Evolutionary conservation across 2,329 filamentous ascomycete genomes (phyloP).

Genomic region (Emergomyces orientalis): DNA sequence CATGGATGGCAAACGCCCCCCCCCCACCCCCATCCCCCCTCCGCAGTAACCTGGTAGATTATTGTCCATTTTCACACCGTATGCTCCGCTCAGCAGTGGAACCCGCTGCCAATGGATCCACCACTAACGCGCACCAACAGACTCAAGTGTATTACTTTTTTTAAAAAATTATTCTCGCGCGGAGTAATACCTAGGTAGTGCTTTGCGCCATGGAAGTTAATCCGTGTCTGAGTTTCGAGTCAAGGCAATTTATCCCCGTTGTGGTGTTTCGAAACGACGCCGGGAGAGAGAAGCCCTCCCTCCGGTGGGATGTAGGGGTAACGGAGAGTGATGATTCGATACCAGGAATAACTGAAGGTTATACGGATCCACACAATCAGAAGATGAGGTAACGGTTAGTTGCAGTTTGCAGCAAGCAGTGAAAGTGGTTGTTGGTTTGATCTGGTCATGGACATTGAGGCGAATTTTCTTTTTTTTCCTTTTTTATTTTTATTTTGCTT

Average conservation of each 20-base stretch:
- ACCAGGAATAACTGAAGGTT: neutral
- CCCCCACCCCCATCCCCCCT: neutral
- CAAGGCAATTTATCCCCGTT: neutral
- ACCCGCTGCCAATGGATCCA: conserved; percentile 1
- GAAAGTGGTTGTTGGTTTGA: neutral
- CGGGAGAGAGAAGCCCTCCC: neutral
- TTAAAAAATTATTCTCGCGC: neutral
- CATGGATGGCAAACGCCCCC: neutral
- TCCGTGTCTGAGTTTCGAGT: neutral
- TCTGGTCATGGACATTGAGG: too few relatives aligned
- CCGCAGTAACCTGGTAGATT: neutral
- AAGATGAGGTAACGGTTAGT: neutral
- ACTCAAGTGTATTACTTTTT: neutral
- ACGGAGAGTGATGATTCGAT: neutral
- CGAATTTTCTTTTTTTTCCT: too few relatives aligned
- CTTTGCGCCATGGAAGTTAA: neutral
- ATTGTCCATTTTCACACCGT: neutral
- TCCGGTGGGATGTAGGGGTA: neutral
- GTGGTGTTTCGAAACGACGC: neutral
- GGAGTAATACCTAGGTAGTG: neutral
- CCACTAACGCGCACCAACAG: neutral
- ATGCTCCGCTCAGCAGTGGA: neutral
- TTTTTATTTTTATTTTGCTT: too few relatives aligned
- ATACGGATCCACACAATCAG: neutral
- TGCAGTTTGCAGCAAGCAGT: neutral